Conservation (phyloP, 148 eudicot species). For the Fagopyrum homotropicum region DNA sequence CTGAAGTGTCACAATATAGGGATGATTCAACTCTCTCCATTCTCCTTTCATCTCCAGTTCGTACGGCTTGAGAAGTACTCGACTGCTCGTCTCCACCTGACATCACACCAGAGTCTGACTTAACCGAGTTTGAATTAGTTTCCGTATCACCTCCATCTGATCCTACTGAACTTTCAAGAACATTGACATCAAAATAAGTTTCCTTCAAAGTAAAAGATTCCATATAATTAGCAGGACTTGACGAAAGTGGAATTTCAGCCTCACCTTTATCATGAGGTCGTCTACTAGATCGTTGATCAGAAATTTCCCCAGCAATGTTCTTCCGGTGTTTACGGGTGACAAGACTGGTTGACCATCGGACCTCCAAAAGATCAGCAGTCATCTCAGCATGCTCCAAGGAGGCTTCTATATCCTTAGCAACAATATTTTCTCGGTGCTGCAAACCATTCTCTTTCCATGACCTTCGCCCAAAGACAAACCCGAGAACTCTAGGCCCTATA, state of each 20-base stretch:
- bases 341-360: constrained; percentile 86
- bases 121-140: constrained; percentile 12
- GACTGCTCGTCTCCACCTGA: constrained; percentile 12
- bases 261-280: background rate
- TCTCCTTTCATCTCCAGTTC: constrained; percentile 15
- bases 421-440: constrained; percentile 21
- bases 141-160: constrained; percentile 16
- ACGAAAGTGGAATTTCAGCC: constrained; percentile 25
- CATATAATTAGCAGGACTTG: constrained; percentile 16
- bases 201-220: constrained; percentile 22
- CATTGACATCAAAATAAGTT: constrained; percentile 22
- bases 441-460: constrained; percentile 37
- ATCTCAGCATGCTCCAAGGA: constrained; percentile 80
- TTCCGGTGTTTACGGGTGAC: constrained; percentile 25
- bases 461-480: constrained; percentile 60
- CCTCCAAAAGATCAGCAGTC: constrained; percentile 86
- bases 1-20: constrained; percentile 15
- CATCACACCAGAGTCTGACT: background rate
- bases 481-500: constrained; percentile 41
- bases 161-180: constrained; percentile 13
- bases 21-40: constrained; percentile 16
- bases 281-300: background rate
- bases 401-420: constrained; percentile 27
- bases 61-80: background rate
- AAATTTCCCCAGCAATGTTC: constrained; percentile 6